Percentiles rank a stretch among this genome's conserved stretches.
Conservation (phyloP, 192 early-diverging fungal genomes). For the Dispira simplex region DNA sequence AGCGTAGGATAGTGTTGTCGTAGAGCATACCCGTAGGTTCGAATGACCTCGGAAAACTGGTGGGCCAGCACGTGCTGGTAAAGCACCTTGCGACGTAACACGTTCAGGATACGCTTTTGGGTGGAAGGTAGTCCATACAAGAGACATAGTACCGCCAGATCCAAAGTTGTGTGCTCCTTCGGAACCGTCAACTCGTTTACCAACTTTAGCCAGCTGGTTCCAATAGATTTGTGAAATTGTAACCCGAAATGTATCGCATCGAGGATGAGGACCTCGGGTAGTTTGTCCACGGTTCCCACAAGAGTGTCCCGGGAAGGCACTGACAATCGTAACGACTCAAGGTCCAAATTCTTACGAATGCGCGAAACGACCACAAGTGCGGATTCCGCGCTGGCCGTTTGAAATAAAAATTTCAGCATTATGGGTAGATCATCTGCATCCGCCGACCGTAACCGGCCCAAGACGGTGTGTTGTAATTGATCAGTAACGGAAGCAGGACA, state of each 20-base stretch:
- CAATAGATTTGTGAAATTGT: conserved; percentile 47
- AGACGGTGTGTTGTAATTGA: conserved; percentile 36
- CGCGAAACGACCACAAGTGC: conserved; percentile 16
- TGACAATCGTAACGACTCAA: conserved; percentile 33
- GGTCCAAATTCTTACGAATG: conserved; percentile 44
- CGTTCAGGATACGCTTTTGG: conserved; percentile 18
- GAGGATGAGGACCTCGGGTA: conserved; percentile 25
- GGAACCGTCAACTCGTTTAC: conserved; percentile 28
- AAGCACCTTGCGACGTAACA: conserved; percentile 12
- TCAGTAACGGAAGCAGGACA: conserved; percentile 17
- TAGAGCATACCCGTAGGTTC: conserved; percentile 13
- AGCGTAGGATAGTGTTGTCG: conserved; percentile 24
- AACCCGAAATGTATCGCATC: conserved; percentile 51
- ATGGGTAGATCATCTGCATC: conserved; percentile 55
- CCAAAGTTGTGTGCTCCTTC: conserved; percentile 25
- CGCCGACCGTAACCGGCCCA: conserved; percentile 43
- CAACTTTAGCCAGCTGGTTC: conserved; percentile 49
- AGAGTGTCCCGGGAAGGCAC: conserved; percentile 13
- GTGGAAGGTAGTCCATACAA: conserved; percentile 22
- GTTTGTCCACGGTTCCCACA: conserved; percentile 9
- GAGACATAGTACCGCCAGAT: conserved; percentile 25
- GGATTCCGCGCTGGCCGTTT: conserved; percentile 32
- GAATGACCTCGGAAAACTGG: conserved; percentile 10
- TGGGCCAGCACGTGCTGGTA: conserved; percentile 1
- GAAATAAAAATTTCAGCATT: conserved; percentile 55